phyloP scores from a whole-genome alignment of 2,329 filamentous ascomycete species.

The Xylaria sp. region DNA sequence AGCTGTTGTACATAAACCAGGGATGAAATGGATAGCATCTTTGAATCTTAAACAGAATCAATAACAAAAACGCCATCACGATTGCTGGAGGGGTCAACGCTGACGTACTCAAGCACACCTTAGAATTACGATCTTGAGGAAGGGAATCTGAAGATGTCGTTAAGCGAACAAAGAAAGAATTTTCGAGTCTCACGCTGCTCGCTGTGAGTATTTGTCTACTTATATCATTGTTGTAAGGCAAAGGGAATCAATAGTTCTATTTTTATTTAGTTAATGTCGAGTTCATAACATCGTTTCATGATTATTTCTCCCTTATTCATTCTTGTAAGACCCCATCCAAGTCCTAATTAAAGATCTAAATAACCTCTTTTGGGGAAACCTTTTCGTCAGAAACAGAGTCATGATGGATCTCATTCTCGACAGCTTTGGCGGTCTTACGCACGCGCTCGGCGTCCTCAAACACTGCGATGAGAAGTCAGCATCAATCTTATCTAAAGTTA shows the following conservation, averaged over 20 bases:
- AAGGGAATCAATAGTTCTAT: background rate
- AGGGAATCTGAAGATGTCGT: too few species aligned
- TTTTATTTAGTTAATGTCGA: background rate
- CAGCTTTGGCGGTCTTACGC: conserved; percentile 43
- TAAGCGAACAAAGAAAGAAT: background rate
- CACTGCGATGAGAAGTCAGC: conserved; percentile 40
- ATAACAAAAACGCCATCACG: too few species aligned
- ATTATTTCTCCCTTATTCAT: background rate
- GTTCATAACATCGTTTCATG: background rate
- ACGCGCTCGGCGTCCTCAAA: conserved; percentile 46
- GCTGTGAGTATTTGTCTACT: background rate
- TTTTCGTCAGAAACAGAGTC: conserved; percentile 41
- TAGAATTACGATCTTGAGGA: too few species aligned
- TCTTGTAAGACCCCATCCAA: background rate
- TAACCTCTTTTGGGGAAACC: conserved; percentile 28
- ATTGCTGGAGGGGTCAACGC: too few species aligned
- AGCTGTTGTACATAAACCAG: too few species aligned
- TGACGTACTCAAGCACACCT: too few species aligned
- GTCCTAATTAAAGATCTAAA: background rate
- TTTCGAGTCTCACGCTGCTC: background rate
- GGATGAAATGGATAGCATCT: too few species aligned
- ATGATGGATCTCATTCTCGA: conserved; percentile 46
- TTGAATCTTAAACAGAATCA: too few species aligned
- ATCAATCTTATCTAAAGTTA: background rate
- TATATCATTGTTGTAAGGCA: background rate